These are phyloP conservation scores for Bothriochloa decipiens DNA, from an alignment of 176 grass and related monocot genomes.

Conservation along the genomic window DNA sequence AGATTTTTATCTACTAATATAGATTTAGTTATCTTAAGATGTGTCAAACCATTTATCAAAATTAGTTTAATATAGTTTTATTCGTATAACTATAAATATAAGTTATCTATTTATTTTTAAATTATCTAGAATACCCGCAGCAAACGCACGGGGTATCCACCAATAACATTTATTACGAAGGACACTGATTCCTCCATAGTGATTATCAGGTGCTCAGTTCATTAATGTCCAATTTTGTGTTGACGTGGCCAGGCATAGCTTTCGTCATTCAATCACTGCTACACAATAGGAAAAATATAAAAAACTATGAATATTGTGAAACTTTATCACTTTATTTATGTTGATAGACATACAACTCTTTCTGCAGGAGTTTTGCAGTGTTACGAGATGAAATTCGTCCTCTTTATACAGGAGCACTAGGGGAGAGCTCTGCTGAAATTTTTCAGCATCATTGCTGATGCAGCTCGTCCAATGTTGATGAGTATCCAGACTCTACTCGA, in stretches of 20 bases:
- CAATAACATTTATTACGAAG: too few relatives aligned
- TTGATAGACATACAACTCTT: not conserved
- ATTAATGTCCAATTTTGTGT: not conserved
- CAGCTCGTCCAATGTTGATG: conserved; percentile 18
- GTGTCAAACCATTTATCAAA: too few relatives aligned
- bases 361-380: not conserved
- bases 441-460: conserved; percentile 3
- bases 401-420: not conserved
- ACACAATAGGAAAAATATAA: not conserved
- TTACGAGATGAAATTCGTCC: not conserved
- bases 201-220: not conserved
- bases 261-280: not conserved
- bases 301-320: not conserved
- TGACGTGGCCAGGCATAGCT: not conserved
- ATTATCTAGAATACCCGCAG: too few relatives aligned
- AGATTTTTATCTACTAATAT: too few relatives aligned
- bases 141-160: too few relatives aligned
- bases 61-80: too few relatives aligned
- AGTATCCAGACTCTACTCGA: conserved; percentile 9
- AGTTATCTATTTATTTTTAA: too few relatives aligned
- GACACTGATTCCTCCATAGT: not conserved
- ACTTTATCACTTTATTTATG: not conserved
- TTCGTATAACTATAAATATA: too few relatives aligned
- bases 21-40: too few relatives aligned
- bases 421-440: not conserved